Percentiles rank a stretch among this genome's conserved stretches.
These are phyloP conservation scores for Suhomyces emberorum DNA, from an alignment of 805 yeast species.

Conservation along the genomic window DNA sequence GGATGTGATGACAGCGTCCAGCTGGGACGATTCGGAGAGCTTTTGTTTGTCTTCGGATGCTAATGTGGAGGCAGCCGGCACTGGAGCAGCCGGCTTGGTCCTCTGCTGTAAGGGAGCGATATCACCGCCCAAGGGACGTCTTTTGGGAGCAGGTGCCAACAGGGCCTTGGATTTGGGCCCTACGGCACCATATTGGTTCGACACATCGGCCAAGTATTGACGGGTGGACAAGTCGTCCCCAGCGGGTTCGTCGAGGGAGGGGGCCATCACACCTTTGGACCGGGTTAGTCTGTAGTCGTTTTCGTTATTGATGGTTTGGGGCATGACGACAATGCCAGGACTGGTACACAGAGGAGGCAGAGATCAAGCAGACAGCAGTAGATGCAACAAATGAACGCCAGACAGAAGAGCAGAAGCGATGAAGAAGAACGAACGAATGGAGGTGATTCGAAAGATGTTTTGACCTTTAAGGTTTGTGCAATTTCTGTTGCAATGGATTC, in stretches of 20 bases:
- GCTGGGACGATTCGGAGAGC: neutral
- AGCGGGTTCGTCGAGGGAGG: neutral
- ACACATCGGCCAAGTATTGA: slow-evolving; percentile 36
- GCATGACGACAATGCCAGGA: slow-evolving; percentile 8
- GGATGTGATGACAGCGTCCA: neutral
- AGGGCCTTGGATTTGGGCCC: neutral
- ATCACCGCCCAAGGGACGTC: slow-evolving; percentile 33
- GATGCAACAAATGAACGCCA: no score
- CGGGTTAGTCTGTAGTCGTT: slow-evolving; percentile 37
- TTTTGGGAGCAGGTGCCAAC: slow-evolving; percentile 12
- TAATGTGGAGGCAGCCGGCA: neutral
- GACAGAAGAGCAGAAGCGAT: neutral
- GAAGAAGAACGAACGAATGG: neutral
- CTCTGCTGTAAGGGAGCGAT: neutral
- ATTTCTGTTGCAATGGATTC: neutral
- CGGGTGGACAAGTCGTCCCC: slow-evolving; percentile 13
- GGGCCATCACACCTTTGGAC: slow-evolving; percentile 18
- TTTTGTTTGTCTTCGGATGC: slow-evolving; percentile 1
- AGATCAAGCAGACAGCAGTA: no score
- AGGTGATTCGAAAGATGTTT: neutral
- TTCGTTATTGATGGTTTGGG: slow-evolving; percentile 33
- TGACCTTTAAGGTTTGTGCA: neutral
- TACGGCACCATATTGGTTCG: slow-evolving; percentile 33
- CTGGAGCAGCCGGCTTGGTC: neutral
- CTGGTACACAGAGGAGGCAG: no score